A percentile compares a stretch with the other conserved stretches of the same genome.
Evolutionary conservation across 176 grass and related monocot genomes (phyloP).

Genomic region (Areca catechu): DNA sequence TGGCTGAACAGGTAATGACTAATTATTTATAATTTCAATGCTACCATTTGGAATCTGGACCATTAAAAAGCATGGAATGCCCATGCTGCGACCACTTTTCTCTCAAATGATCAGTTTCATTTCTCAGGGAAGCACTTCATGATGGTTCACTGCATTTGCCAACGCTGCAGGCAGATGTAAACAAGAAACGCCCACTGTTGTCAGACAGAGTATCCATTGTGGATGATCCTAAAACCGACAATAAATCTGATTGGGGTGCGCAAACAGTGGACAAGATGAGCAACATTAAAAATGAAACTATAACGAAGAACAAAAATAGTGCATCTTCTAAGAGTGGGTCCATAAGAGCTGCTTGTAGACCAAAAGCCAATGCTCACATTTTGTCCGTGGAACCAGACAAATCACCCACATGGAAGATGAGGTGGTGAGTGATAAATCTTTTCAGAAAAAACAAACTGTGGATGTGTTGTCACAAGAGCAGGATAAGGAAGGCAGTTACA

Average conservation of each 20-base stretch:
- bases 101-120: background rate
- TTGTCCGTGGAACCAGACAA: constrained; percentile 5
- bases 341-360: background rate
- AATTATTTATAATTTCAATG: background rate
- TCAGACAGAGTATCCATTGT: constrained; percentile 24
- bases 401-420: constrained; percentile 1
- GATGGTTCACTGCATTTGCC: background rate
- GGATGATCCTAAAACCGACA: constrained; percentile 31
- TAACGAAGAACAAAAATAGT: background rate
- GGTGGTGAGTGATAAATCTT: background rate
- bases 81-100: too few species aligned
- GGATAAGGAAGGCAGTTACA: background rate
- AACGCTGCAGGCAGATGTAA: constrained; percentile 4
- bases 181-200: constrained; percentile 11
- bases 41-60: too few species aligned
- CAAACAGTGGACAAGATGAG: background rate
- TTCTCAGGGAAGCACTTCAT: constrained; percentile 26
- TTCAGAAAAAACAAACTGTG: background rate
- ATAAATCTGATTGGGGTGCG: constrained; percentile 8
- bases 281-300: constrained; percentile 21
- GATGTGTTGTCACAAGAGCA: constrained; percentile 18
- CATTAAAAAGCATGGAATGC: background rate
- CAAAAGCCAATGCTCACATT: background rate
- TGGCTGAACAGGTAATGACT: constrained; percentile 29
- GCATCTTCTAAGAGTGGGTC: too few species aligned